Conservation (phyloP, 2,329 filamentous ascomycete species). For the Stagonosporopsis tanaceti region DNA sequence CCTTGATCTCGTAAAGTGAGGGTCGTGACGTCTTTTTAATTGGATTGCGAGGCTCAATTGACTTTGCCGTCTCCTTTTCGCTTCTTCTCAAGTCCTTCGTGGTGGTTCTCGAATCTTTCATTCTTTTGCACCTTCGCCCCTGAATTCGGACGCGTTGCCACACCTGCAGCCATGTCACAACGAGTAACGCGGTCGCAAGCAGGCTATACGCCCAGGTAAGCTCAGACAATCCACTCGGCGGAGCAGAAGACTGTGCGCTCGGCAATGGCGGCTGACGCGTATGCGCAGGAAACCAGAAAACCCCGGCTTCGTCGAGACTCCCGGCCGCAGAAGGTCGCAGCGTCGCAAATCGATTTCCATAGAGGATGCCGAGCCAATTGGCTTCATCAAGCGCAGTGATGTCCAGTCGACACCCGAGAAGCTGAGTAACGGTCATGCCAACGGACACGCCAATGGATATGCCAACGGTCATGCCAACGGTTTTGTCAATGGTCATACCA, state of each 20-base stretch:
- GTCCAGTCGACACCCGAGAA: constrained; percentile 4
- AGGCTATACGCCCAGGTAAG: constrained; percentile 59
- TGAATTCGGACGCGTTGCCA: constrained; percentile 7
- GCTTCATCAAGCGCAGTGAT: constrained; percentile 25
- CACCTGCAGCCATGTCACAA: constrained; percentile 43
- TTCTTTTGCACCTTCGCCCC: constrained; percentile 3
- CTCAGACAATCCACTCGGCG: constrained; percentile 3
- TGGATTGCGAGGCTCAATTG: background rate
- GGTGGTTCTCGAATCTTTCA: background rate
- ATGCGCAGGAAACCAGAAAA: constrained; percentile 50
- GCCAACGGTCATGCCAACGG: constrained; percentile 47
- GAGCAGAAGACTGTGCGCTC: background rate
- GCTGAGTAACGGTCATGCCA: constrained; percentile 10
- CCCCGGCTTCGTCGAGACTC: constrained; percentile 59
- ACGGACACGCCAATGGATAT: constrained; percentile 43
- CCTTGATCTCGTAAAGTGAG: constrained; percentile 5
- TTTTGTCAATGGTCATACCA: constrained; percentile 44
- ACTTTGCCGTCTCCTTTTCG: background rate
- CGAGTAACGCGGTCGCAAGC: constrained; percentile 58
- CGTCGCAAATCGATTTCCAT: constrained; percentile 51
- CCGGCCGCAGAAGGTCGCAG: constrained; percentile 53
- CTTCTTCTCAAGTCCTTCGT: background rate
- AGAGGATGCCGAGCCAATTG: constrained; percentile 35
- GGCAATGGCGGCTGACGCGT: constrained; percentile 32
- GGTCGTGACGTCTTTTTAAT: constrained; percentile 3